Base-by-base conservation (phyloP, 2,329 filamentous ascomycete species). In the Sarocladium kiliense region DNA sequence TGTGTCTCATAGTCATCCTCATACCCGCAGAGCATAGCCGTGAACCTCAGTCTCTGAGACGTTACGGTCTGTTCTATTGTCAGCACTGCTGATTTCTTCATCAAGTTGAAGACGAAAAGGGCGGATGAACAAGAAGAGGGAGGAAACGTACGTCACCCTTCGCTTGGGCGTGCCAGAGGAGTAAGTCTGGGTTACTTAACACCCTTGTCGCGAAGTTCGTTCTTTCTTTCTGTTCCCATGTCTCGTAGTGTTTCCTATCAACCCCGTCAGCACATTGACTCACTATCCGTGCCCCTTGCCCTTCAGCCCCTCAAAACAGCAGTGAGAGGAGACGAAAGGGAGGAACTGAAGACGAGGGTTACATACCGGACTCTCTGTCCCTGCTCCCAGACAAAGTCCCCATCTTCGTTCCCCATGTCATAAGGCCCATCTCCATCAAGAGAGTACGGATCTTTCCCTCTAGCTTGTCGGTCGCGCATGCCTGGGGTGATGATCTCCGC, bases 141-240 rank as follows among this genome's bases (percentile, higher is more conserved):
- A 42, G 34, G 27, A 14, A 57, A 72, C 79, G 61, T 64, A 86
- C 83, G 60, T 83, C 77, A 30, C 74, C 74, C 27, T 73, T 72
- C 59, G 76, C 76, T 59, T 79, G 74, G 2, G 83, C 79, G 41
- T 81, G 76, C 72, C 82, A 82, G 74, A 83, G 80, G 49, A 86
- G 68, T 55, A 80, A 68, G 62, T 85, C 82, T 0, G 81, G 82
- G 25, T 67, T 76, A 59, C 82, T 78, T 2, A 86, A 74, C 37
- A 85, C 74, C 11, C 76, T 70, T 19, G 77, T 70, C 12, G 82
- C 82, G 58, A 76, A 73, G 44, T 76, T 72, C 14, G 76, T 74
- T 3, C 71, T 68, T 58, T 81, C 76, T 3, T 65, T 61, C 14
- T 68, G 66, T 49, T 68, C 68, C 57, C 74, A 78, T 23, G 73